Percentiles rank a stretch among this genome's conserved stretches.
phyloP scores from a whole-genome alignment of 495 filamentous ascomycete species.

The Xylona heveae region DNA sequence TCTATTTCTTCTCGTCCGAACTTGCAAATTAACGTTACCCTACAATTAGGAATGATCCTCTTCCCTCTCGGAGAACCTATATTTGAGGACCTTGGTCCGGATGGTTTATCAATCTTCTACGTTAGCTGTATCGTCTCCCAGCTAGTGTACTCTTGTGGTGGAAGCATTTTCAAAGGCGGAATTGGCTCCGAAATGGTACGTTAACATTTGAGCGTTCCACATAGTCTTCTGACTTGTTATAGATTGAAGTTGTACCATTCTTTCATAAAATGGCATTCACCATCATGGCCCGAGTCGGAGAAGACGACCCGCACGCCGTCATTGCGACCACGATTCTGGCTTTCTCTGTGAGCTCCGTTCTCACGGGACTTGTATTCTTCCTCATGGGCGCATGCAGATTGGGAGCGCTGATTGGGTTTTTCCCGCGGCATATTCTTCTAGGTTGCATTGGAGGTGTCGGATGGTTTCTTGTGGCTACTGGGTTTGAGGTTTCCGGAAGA shows the following conservation, averaged over 20 bases:
- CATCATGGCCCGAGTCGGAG: slow-evolving; percentile 57
- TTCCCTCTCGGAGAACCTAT: slow-evolving; percentile 75
- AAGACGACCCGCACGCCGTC: slow-evolving; percentile 62
- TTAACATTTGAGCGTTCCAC: background rate
- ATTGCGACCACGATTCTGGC: slow-evolving; percentile 81
- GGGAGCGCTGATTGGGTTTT: slow-evolving; percentile 86
- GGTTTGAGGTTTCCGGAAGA: slow-evolving; percentile 82
- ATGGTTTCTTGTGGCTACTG: slow-evolving; percentile 84
- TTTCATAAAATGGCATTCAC: slow-evolving; percentile 94
- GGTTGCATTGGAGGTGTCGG: slow-evolving; percentile 96
- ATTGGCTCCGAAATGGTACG: slow-evolving; percentile 87
- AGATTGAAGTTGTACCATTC: slow-evolving; percentile 94
- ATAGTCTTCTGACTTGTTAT: slow-evolving; percentile 6
- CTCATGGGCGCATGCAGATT: slow-evolving; percentile 67
- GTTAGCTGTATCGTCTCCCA: slow-evolving; percentile 92
- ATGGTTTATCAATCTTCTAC: slow-evolving; percentile 97
- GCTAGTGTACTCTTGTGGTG: slow-evolving; percentile 66
- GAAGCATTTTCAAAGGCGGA: slow-evolving; percentile 77
- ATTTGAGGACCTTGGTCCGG: slow-evolving; percentile 64
- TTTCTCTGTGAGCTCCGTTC: slow-evolving; percentile 74
- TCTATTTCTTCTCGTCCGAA: background rate
- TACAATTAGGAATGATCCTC: slow-evolving; percentile 81
- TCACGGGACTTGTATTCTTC: slow-evolving; percentile 84
- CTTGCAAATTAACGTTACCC: background rate
- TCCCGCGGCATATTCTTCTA: slow-evolving; percentile 86